These are phyloP conservation scores for Hypoxylon cercidicola DNA, from an alignment of 495 filamentous ascomycete species.

Conservation along the genomic window DNA sequence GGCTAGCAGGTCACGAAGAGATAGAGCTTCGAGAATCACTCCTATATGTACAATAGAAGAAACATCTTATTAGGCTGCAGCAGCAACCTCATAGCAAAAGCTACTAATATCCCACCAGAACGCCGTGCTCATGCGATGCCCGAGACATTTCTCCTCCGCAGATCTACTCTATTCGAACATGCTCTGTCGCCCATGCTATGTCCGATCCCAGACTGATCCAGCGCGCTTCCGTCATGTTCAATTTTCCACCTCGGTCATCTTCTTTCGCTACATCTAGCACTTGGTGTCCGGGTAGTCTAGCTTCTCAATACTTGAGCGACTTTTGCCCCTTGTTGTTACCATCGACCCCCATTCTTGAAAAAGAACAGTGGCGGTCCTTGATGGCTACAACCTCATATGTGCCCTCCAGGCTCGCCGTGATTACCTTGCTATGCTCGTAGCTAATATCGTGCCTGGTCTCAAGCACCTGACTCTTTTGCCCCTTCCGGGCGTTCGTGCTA, in stretches of 20 bases:
- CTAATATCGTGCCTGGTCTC: slow-evolving; percentile 90
- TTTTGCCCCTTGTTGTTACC: slow-evolving; percentile 53
- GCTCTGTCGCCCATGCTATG: slow-evolving; percentile 3
- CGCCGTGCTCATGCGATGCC: slow-evolving; percentile 50
- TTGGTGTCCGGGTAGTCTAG: not conserved
- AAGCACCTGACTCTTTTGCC: slow-evolving; percentile 78
- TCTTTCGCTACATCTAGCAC: not conserved
- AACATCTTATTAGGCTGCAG: slow-evolving; percentile 22
- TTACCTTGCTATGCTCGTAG: slow-evolving; percentile 79
- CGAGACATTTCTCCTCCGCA: slow-evolving; percentile 21
- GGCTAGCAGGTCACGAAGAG: no score
- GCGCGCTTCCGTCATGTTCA: not conserved
- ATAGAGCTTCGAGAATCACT: no score
- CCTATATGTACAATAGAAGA: slow-evolving; percentile 2
- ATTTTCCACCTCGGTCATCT: not conserved
- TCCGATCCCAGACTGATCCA: not conserved
- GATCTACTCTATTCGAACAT: slow-evolving; percentile 31
- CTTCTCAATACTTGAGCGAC: slow-evolving; percentile 24
- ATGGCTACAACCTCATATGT: slow-evolving; percentile 97
- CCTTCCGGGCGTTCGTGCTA: slow-evolving; percentile 81
- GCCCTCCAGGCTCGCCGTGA: slow-evolving; percentile 88
- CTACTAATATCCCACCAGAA: slow-evolving; percentile 40
- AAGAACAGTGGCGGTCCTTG: slow-evolving; percentile 89
- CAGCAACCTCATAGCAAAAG: slow-evolving; percentile 18
- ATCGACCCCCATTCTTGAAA: slow-evolving; percentile 70